Base-by-base conservation (phyloP, 768 basidiomycete genomes). In the Porpolomopsis calyptriformis region DNA sequence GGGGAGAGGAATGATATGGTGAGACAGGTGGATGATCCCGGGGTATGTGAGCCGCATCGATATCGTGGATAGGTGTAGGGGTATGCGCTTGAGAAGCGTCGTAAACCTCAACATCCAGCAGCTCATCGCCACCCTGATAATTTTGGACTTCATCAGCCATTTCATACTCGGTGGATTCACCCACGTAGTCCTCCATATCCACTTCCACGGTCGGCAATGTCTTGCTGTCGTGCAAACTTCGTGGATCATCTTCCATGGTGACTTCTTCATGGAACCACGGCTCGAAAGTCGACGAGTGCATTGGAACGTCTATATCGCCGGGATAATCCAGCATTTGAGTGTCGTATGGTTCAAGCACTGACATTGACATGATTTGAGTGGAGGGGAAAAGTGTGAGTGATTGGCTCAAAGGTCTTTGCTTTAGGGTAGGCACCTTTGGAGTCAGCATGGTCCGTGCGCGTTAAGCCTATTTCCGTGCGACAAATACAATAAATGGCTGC, bases 311-410 rank as follows among this genome's bases (percentile, higher is more conserved):
- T 29, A 68, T 55, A 58, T 82, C 80, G 45, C 60, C 61, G 34
- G 64, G 61, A 54, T 72, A 80, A 62, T 82, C 79, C 41, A 74
- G 60, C 80, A 83, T 82, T 58, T 70, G 78, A 12, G 78, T 66
- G 62, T 82, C 80, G 60, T 67, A 78, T 3, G 70, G 52, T 51
- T 80, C 78, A 45, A 76, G 57, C 51, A 53, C 51, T 37, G 44
- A 44, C 36, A 42, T 55, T 24, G 66, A 60, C 61, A 67, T 70
- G 49, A 55, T 49, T 41, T 54, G 40, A 24, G 47, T 43, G 48
- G 53, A 45, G 51, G 48, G 47, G 46, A 43, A 47, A 18, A 40
- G 24, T 24, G 29, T 2, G 2, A 6, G 11, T 14, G 14, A 42
- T 12, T 25, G 14, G 40, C 16, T 11, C 6, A 7, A 7, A 41